Evolutionary conservation across 805 yeast species (phyloP).

Genomic region (Metschnikowia similis): DNA sequence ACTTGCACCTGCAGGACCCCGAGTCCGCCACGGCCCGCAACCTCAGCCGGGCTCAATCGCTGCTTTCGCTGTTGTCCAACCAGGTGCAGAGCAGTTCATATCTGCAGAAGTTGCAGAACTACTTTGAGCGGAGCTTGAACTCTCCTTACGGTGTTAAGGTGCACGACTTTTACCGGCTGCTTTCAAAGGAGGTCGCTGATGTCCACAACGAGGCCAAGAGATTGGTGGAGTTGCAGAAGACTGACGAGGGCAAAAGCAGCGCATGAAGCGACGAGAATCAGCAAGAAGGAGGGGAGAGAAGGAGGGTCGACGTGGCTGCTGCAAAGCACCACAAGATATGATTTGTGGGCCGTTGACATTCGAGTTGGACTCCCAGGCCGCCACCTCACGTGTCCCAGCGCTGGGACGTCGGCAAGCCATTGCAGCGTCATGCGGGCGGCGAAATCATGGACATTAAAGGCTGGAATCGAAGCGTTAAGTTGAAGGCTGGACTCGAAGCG

Average conservation of each 20-base stretch:
- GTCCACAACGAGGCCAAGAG: slow-evolving; percentile 74
- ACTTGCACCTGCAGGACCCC: slow-evolving; percentile 53
- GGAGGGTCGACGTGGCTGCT: too few relatives aligned
- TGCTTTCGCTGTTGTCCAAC: slow-evolving; percentile 34
- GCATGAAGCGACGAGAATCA: too few relatives aligned
- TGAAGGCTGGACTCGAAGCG: too few relatives aligned
- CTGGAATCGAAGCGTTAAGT: too few relatives aligned
- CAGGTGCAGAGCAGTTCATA: slow-evolving; percentile 30
- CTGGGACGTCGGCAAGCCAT: too few relatives aligned
- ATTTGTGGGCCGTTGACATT: too few relatives aligned
- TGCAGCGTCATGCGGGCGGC: too few relatives aligned
- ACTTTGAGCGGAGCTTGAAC: slow-evolving; percentile 44
- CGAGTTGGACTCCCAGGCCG: too few relatives aligned
- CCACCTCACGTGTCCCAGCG: too few relatives aligned
- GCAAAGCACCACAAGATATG: too few relatives aligned
- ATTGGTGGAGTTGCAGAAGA: slow-evolving; percentile 53
- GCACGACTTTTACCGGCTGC: slow-evolving; percentile 54
- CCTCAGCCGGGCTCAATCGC: slow-evolving; percentile 25
- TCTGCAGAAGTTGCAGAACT: slow-evolving; percentile 35
- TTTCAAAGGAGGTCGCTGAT: slow-evolving; percentile 53
- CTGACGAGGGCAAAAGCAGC: not conserved
- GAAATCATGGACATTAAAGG: too few relatives aligned
- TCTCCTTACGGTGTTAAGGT: slow-evolving; percentile 55
- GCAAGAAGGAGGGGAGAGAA: too few relatives aligned
- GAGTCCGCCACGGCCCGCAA: slow-evolving; percentile 35